Base-by-base conservation (phyloP, 2,329 filamentous ascomycete species). In the Pseudogymnoascus sp. region DNA sequence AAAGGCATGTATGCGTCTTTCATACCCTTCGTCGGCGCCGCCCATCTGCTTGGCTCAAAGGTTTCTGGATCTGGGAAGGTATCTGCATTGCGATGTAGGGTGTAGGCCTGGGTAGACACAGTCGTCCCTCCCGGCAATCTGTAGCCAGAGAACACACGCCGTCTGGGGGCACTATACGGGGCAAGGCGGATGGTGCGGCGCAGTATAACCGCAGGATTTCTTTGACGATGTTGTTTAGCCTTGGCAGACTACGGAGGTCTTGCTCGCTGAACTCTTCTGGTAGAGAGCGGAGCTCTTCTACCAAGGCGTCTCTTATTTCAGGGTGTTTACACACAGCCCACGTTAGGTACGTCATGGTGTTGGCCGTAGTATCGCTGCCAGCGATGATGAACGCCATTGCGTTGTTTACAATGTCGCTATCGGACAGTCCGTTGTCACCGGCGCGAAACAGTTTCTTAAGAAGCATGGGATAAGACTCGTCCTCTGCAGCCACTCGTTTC, bases 1-100 rank as follows among this genome's bases (percentile, higher is more conserved):
- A 84, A 86, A 0, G 82, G 78, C 64, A 80, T 75, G 63, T 77
- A 82, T 0, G 78, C 76, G 1, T 78, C 76, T 65, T 80, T 83
- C 75, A 80, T 79, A 6, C 69, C 72, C 59, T 67, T 72, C 6
- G 67, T 78, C 24, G 70, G 64, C 6, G 64, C 56, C 3, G 65
- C 65, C 78, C 79, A 81, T 37, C 79, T 69, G 11, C 71, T 70
- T 1, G 76, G 76, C 38, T 76, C 64, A 62, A 75, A 77, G 16
- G 56, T 68, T n/a, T 74, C 68, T 1, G 76, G 75, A 3, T 76
- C 68, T 1, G 67, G 59, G 59, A 76, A 79, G 3, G 76, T 69
- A 1, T 59, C 59, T 0, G 69, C 66, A 62, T 77, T 70, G 4
- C 75, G 73, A 63, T 79, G 77, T 16, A 78, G 66, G 16, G 73